Percentiles rank a stretch among this genome's conserved stretches.
phyloP scores from a whole-genome alignment of 257 asterid genomes.

The Solanum dulcamara region DNA sequence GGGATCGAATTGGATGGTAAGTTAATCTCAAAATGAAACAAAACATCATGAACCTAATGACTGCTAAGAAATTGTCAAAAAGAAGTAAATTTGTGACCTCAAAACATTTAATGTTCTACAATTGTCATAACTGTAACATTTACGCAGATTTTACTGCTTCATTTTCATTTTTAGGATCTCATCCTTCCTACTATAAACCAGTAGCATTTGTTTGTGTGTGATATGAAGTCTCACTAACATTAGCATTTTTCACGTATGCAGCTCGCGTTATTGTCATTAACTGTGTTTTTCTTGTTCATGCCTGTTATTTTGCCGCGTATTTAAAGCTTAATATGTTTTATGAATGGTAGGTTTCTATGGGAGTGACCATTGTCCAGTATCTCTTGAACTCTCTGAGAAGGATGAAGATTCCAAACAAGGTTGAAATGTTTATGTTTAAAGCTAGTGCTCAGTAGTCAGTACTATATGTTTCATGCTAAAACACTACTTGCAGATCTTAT shows the following conservation, averaged over 20 bases:
- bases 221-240: neutral
- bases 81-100: neutral
- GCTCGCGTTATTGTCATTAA: neutral
- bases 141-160: neutral
- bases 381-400: slow-evolving; percentile 48
- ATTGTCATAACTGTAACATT: neutral
- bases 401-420: slow-evolving; percentile 12
- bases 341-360: slow-evolving; percentile 74
- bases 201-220: neutral
- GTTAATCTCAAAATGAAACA: neutral
- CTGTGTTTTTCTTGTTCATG: neutral
- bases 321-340: neutral
- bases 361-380: slow-evolving; percentile 94
- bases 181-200: neutral
- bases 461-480: neutral
- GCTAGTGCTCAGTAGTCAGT: neutral
- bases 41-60: neutral
- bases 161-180: neutral
- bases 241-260: neutral
- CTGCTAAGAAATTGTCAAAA: neutral
- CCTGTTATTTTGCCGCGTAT: neutral
- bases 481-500: neutral
- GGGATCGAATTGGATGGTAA: slow-evolving; percentile 83
- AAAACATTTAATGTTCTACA: neutral
- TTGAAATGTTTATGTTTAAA: neutral